Base-by-base conservation (phyloP, 2,329 filamentous ascomycete species). In the Neodidymelliopsis sp. region DNA sequence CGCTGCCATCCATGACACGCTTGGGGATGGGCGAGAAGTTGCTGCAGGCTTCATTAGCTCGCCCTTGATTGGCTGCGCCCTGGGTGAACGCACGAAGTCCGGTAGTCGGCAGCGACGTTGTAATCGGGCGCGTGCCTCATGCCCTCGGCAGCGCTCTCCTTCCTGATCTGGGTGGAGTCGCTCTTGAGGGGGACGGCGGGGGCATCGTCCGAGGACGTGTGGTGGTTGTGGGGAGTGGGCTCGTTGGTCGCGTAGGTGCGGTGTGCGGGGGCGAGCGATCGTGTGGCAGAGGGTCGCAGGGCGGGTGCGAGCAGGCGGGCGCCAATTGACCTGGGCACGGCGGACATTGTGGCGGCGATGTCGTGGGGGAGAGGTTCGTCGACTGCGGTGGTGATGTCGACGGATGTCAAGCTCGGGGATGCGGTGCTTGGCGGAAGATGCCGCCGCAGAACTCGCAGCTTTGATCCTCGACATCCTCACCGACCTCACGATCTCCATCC, bases 21-120 rank as follows among this genome's bases (percentile, higher is more conserved):
- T 89, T 92, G 49, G 94, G 93, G 16, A 97, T 86, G 15, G 93
- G 94, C 1, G 93, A 96, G 76, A 90, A 99, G 69, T 85, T 86
- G 53, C 93, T 97, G 69, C 34, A 29, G 25, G 48, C 22, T 31
- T 36, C 34, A 57, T 74, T 51, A 72, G 66, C 46, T 43, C 45
- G 42, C 36, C 28, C 34, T 24, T 35, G 12, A 40, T 22, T 18
- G 36, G 34, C 12, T 38, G 29, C 7, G 13, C 22, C 44, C 10
- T 12, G 10, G 31, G 6, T 22, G 18, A 55, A 66, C 87, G 71
- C 83, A 97, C 92, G 92, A 97, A 59, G 91, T 95, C 56, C 89
- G 89, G 76, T 91, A 92, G 76, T 97, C 93, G 64, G 89, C 82
- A 39, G 86, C 86, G 31, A 87, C 88, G 59, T 83, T 82, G 73